Conservation (phyloP, 2,329 filamentous ascomycete species). For the Ambrosiella xylebori region DNA sequence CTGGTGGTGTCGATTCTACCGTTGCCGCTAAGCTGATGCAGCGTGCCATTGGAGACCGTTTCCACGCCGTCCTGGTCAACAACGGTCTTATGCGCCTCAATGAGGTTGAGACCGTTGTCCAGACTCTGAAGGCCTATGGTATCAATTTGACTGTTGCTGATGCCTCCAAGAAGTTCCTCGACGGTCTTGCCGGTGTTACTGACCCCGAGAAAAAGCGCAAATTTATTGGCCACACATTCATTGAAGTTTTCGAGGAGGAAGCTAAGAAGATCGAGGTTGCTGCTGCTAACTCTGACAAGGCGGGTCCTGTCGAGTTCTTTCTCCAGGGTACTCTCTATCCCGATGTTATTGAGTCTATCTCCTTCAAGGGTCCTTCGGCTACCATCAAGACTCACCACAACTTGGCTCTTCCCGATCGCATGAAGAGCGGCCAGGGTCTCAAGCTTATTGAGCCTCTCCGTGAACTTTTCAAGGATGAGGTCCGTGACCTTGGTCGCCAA, state of each 20-base stretch:
- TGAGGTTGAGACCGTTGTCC: conserved; percentile 66
- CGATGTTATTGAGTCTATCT: conserved; percentile 31
- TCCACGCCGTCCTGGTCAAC: conserved; percentile 72
- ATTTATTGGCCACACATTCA: conserved; percentile 59
- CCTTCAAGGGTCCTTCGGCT: conserved; percentile 30
- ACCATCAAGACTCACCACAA: conserved; percentile 50
- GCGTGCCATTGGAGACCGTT: conserved; percentile 65
- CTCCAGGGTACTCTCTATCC: conserved; percentile 66
- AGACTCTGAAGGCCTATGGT: conserved; percentile 59
- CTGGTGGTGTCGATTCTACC: conserved; percentile 74
- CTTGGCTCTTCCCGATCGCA: conserved; percentile 44
- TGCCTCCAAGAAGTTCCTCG: conserved; percentile 60
- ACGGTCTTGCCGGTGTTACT: conserved; percentile 52
- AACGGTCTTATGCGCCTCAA: conserved; percentile 75
- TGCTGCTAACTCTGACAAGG: conserved; percentile 46
- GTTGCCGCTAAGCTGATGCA: conserved; percentile 76
- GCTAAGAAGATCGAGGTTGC: conserved; percentile 31
- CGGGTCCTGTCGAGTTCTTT: conserved; percentile 69
- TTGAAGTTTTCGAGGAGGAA: conserved; percentile 60
- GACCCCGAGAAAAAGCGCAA: conserved; percentile 82
- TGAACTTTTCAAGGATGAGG: conserved; percentile 60
- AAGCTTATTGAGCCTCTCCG: conserved; percentile 65
- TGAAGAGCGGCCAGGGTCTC: conserved; percentile 32
- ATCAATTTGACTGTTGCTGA: conserved; percentile 86
- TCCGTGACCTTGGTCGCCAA: conserved; percentile 19